Conservation (phyloP, 495 filamentous ascomycete genomes). For the Xylaria palmicola region DNA sequence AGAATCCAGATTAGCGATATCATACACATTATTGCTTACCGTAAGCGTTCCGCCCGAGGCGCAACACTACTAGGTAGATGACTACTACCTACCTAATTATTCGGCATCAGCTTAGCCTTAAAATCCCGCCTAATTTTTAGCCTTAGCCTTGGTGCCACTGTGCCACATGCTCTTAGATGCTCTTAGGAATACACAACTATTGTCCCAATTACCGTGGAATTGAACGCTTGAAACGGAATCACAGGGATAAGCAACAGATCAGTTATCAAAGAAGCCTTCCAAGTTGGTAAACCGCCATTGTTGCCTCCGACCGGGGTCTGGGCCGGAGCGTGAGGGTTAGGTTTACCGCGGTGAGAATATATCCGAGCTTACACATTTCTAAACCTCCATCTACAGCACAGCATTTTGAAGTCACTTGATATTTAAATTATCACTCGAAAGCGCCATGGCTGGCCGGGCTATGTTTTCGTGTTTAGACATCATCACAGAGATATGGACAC, state of each 20-base stretch:
- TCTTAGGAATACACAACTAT: not conserved
- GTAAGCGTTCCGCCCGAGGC: too few species aligned
- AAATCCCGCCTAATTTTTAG: not conserved
- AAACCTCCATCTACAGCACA: too few species aligned
- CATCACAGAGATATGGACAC: conserved; percentile 18
- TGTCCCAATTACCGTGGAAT: not conserved
- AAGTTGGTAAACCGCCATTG: not conserved
- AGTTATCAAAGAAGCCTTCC: not conserved
- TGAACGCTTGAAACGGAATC: not conserved
- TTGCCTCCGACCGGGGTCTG: not conserved
- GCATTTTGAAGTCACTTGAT: not conserved
- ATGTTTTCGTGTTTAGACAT: conserved; percentile 13
- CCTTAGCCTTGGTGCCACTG: too few species aligned
- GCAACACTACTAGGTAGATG: too few species aligned
- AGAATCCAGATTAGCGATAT: not conserved
- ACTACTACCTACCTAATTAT: not conserved
- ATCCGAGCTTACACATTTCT: not conserved
- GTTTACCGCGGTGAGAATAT: conserved; percentile 1
- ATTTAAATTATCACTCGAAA: not conserved
- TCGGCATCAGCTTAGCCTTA: not conserved
- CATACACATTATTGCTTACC: too few species aligned
- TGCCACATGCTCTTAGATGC: too few species aligned
- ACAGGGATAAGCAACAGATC: not conserved
- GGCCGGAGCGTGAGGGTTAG: conserved; percentile 1
- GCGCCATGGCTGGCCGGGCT: conserved; percentile 4